Percentiles rank a stretch among this genome's conserved stretches.
These are phyloP conservation scores for Trichoderma orchidacearum DNA, from an alignment of 495 filamentous ascomycete genomes.

Conservation along the genomic window DNA sequence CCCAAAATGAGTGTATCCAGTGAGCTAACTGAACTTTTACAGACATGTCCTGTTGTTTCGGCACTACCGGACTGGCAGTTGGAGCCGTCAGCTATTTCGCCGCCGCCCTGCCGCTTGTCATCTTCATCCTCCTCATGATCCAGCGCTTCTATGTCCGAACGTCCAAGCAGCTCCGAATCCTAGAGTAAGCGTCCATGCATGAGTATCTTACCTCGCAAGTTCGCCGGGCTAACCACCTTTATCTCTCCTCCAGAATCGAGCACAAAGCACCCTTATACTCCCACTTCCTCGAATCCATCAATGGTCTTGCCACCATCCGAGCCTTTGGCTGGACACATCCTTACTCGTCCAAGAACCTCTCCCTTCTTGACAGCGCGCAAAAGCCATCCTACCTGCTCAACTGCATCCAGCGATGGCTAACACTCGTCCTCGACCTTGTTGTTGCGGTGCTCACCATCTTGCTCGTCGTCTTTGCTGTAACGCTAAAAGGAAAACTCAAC, in stretches of 20 bases:
- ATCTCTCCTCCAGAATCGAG: constrained; percentile 17
- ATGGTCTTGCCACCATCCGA: constrained; percentile 34
- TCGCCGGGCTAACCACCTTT: constrained; percentile 15
- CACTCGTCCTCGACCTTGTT: constrained; percentile 30
- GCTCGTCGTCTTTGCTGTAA: constrained; percentile 25
- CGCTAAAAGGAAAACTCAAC: constrained; percentile 14
- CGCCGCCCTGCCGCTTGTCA: constrained; percentile 9
- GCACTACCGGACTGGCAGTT: constrained; percentile 10
- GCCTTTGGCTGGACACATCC: constrained; percentile 31
- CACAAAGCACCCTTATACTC: constrained; percentile 22
- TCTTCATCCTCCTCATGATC: constrained; percentile 28
- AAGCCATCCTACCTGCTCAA: constrained; percentile 35
- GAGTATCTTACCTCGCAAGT: too few relatives aligned
- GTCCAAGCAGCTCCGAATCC: constrained; percentile 40
- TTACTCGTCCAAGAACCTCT: constrained; percentile 30
- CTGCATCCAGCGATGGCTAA: constrained; percentile 42
- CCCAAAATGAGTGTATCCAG: neutral
- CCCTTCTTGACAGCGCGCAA: constrained; percentile 39
- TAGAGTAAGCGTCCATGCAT: constrained; percentile 20
- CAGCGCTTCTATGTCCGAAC: constrained; percentile 44
- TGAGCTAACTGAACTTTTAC: neutral
- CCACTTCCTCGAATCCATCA: constrained; percentile 32
- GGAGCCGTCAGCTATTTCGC: constrained; percentile 20
- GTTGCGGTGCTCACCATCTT: constrained; percentile 24
- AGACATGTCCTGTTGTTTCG: constrained; percentile 11